Base-by-base conservation (phyloP, 1,139 yeast genomes). In the Trichomonascaceae sp. region DNA sequence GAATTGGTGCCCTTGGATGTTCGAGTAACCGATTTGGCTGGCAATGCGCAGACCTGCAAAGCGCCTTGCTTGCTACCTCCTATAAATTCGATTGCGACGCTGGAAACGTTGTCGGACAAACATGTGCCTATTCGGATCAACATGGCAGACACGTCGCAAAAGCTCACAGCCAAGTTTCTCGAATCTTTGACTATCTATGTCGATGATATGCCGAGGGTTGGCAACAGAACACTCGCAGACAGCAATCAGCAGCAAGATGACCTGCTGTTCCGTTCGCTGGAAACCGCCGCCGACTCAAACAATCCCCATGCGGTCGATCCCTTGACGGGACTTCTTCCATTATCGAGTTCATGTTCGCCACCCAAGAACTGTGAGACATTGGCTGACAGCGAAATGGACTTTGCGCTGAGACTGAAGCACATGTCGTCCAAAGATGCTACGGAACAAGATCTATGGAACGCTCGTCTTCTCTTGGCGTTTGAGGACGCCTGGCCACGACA, bases 51-150 rank as follows among this genome's bases (percentile, higher is more conserved):
- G 4, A 54, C 53, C 6, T 45, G 57, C 3, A 39, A 31, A 43
- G 30, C 92, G 1, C 95, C 96, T 0, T 72, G 82, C 44, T 54
- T 84, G 30, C 54, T 85, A 25, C 93, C 94, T 0, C 68, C 70
- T 27, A 52, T 80, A 22, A 59, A 62, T 15, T 57, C 58, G 0
- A 71, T 84, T 14, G 34, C 38, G n/a, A 48, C 51, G 3, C 57
- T 74, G 5, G 54, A 59, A 29, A 64, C 74, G 0, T 45, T 50
- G 5, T 64, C 71, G 3, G 48, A 55, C 1, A 66, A 66, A 22
- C 64, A 65, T 46, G 71, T 69, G 46, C 60, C 63, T 13, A 27
- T 34, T 22, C 17, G 23, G n/a, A 58, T 63, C 37, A 68, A 65
- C 52, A 64, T 65, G 40, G 17, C 23, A 2, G 35, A 34, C 16